Base-by-base conservation (phyloP, 257 asterid genomes). In the Rhazya stricta region DNA sequence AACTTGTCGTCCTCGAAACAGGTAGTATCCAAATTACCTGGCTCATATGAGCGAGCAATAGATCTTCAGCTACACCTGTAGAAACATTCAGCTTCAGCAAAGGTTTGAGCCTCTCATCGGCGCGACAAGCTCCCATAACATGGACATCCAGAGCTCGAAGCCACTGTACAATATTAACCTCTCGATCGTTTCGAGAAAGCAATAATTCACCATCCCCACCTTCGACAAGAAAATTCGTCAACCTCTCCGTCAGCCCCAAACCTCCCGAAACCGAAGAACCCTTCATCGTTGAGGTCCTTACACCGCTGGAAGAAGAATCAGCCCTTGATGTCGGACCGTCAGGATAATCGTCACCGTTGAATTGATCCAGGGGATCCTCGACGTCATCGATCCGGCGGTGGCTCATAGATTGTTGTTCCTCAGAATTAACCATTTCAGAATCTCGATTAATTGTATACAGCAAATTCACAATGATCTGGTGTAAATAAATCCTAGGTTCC, bases 101-200 rank as follows among this genome's bases (percentile, higher is more conserved):
- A 65, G 99, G 99, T 83, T 91, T 95, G 88, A 95, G 82, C 82
- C 99, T 88, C 90, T 95, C 99, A 81, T 95, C 99, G 21, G 88
- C 89, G 18, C 99, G 90, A 79, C 99, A 95, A 68, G 98, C 99
- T 53, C 99, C 99, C 84, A 90, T 85, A 51, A 87, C 90, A 86
- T 95, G 99, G 82, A 91, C 83, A 82, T 92, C 98, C 81, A 95
- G 77, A 23, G 97, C 97, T 66, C 83, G 83, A 76, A 91, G 81
- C 96, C 96, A 95, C 67, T 79, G 96, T 72, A 85, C 43, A 81
- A 95, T 85, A 50, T 80, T 85, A n/a, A 80, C 90, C 71, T 83
- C 91, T 57, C 87, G 72, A 62, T 84, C 89, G 81, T 84, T 83
- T 80, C 82, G 84, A 83, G 84, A 91, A 75, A 86, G 80, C 82